These are phyloP conservation scores for Populus hybrid DNA, from an alignment of 441 rosid species.

Conservation along the genomic window DNA sequence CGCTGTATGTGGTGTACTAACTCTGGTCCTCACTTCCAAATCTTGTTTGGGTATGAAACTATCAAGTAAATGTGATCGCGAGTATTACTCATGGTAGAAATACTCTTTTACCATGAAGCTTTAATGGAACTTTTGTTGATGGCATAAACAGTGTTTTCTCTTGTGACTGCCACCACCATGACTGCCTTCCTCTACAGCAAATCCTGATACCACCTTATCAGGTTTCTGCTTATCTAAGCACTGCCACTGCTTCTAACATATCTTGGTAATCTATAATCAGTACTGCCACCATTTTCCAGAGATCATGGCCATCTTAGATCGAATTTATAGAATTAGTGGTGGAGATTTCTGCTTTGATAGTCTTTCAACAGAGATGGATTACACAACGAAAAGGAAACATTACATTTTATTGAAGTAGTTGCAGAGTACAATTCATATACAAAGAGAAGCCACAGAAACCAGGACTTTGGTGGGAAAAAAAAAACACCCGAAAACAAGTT, in stretches of 20 bases:
- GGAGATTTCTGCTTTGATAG: not conserved
- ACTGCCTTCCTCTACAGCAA: not conserved
- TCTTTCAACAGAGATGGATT: not conserved
- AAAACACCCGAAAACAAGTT: constrained; percentile 22
- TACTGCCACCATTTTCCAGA: not conserved
- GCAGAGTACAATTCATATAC: constrained; percentile 30
- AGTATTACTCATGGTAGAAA: not conserved
- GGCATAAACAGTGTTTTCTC: not conserved
- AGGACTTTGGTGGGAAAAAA: constrained; percentile 12
- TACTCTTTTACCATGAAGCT: no score
- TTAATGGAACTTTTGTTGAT: not conserved
- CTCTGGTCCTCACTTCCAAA: not conserved
- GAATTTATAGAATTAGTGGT: not conserved
- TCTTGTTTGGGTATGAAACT: not conserved
- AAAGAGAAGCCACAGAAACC: constrained; percentile 25
- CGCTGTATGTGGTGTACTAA: not conserved
- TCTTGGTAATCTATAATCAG: not conserved
- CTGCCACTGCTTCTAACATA: not conserved
- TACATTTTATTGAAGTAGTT: constrained; percentile 21
- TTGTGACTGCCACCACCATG: not conserved
- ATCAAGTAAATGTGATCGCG: not conserved
- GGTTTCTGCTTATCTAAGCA: not conserved
- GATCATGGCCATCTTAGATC: no score
- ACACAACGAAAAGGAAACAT: not conserved
- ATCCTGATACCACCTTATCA: not conserved